Evolutionary conservation across 2,329 filamentous ascomycete genomes (phyloP).

Genomic region (Gnomoniopsis smithogilvyi): DNA sequence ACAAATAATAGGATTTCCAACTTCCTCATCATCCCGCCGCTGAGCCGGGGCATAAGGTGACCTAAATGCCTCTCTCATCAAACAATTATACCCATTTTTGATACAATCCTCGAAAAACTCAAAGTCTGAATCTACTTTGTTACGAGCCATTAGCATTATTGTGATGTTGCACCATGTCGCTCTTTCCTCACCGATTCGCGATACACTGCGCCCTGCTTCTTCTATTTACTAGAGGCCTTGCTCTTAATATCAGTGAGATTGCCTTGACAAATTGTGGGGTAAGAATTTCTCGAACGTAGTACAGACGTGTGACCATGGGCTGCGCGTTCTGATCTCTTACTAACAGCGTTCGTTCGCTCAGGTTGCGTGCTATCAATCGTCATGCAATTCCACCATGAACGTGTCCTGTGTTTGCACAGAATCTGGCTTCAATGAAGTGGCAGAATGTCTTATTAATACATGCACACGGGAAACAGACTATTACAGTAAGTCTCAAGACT

Average conservation of each 20-base stretch:
- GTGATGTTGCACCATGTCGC: background rate
- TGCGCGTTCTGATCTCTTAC: background rate
- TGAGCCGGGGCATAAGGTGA: too few species aligned
- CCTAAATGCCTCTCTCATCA: background rate
- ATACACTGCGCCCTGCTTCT: background rate
- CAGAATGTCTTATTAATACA: background rate
- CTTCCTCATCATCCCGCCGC: too few species aligned
- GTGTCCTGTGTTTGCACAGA: constrained; percentile 2
- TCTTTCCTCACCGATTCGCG: background rate
- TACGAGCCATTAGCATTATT: background rate
- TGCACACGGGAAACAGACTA: background rate
- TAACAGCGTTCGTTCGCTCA: background rate
- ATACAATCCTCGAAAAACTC: background rate
- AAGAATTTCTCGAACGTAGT: background rate
- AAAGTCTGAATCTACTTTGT: too few species aligned
- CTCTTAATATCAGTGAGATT: constrained; percentile 1
- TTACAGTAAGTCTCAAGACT: background rate
- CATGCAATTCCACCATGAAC: constrained; percentile 7
- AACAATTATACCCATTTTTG: background rate
- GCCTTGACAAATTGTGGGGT: constrained; percentile 4
- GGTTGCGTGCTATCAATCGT: background rate
- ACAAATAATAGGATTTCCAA: too few species aligned
- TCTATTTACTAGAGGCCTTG: background rate
- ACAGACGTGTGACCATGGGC: background rate
- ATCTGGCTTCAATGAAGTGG: background rate